Evolutionary conservation across 192 early-diverging fungal genomes (phyloP).

Genomic region (Coemansia sp.): DNA sequence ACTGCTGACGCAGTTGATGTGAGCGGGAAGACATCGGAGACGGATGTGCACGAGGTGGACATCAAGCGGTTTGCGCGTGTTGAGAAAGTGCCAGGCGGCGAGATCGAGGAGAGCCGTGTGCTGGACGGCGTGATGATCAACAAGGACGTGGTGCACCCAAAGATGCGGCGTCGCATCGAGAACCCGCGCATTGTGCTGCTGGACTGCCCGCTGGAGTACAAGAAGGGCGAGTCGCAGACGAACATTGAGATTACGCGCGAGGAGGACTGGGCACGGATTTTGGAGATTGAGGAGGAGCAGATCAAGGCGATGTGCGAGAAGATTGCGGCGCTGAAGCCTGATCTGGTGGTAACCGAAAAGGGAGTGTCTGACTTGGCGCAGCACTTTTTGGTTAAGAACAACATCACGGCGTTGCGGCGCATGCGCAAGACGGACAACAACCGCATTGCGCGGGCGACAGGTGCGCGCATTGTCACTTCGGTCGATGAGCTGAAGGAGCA

Average conservation of each 20-base stretch:
- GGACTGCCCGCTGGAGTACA: conserved; percentile 99
- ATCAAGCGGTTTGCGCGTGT: conserved; percentile 97
- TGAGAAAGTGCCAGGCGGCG: conserved; percentile 98
- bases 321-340: conserved; percentile 95
- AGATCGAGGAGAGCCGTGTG: conserved; percentile 93
- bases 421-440: conserved; percentile 99
- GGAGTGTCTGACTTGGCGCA: conserved; percentile 98
- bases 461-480: conserved; percentile 94
- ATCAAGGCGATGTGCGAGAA: conserved; percentile 95
- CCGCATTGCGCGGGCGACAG: conserved; percentile 96
- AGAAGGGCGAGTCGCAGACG: conserved; percentile 99
- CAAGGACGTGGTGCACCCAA: conserved; percentile 99
- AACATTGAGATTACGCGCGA: conserved; percentile 98
- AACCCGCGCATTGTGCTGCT: conserved; percentile 95
- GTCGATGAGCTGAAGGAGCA: conserved; percentile 95
- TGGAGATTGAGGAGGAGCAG: conserved; percentile 99
- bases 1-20: neutral
- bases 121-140: conserved; percentile 98
- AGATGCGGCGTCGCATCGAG: conserved; percentile 92
- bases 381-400: conserved; percentile 96
- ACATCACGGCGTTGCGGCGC: conserved; percentile 97
- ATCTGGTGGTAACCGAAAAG: conserved; percentile 98
- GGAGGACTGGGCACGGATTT: conserved; percentile 90
- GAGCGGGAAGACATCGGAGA: conserved; percentile 43
- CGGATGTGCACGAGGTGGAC: conserved; percentile 89